These are phyloP conservation scores for Speleostelium caveatum DNA, from an alignment of 78 protist species.

Conservation along the genomic window DNA sequence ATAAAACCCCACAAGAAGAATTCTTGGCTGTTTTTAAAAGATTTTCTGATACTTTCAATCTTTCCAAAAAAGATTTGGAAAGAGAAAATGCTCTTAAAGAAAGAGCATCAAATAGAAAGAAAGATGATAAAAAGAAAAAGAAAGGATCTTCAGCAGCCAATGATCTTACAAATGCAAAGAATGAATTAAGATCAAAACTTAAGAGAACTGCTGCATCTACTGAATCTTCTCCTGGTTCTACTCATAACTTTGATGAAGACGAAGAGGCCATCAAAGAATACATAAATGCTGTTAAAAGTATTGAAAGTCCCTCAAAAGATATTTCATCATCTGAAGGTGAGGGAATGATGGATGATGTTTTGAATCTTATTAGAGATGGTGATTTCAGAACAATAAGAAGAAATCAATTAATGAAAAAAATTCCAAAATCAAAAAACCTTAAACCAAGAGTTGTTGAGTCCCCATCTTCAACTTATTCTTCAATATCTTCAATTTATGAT, in stretches of 20 bases:
- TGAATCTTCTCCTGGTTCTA: background rate
- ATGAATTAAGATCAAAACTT: background rate
- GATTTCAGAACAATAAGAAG: conserved; percentile 63
- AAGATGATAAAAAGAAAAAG: background rate
- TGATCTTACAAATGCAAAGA: background rate
- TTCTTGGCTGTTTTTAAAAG: conserved; percentile 56
- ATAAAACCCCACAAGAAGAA: conserved; percentile 38
- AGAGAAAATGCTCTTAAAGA: conserved; percentile 43
- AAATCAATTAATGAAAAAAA: conserved; percentile 3
- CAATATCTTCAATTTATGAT: conserved; percentile 27
- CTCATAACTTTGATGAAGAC: conserved; percentile 12
- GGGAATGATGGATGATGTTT: conserved; percentile 74
- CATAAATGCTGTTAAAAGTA: background rate
- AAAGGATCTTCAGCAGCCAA: background rate
- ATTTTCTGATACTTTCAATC: conserved; percentile 17
- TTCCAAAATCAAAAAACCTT: conserved; percentile 28
- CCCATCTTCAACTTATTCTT: conserved; percentile 33
- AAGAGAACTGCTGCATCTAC: conserved; percentile 2
- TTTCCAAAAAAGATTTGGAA: conserved; percentile 43
- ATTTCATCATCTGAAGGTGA: conserved; percentile 23
- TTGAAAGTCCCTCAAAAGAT: background rate
- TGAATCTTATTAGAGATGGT: conserved; percentile 72
- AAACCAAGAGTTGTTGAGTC: conserved; percentile 22
- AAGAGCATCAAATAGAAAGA: conserved; percentile 25
- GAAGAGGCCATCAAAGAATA: conserved; percentile 44